Percentiles rank a stretch among this genome's conserved stretches.
Conservation (phyloP, 1,284 basidiomycete species). For the Pseudozyma hubeiensis region DNA sequence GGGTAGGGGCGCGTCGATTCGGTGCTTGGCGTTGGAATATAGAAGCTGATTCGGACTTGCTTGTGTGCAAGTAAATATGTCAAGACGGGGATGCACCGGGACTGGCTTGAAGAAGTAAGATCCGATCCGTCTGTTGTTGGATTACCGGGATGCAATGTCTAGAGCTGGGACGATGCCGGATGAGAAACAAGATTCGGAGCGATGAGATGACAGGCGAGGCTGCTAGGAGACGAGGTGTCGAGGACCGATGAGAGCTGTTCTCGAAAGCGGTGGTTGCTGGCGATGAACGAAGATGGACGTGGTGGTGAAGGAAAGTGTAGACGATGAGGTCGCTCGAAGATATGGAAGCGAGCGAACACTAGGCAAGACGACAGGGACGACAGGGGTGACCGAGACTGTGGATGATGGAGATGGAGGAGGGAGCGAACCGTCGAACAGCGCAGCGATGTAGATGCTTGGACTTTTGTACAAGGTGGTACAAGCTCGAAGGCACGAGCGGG, state of each 20-base stretch:
- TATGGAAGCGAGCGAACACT: conserved; percentile 3
- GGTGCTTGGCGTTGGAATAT: not conserved
- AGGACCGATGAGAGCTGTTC: not conserved
- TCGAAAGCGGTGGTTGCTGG: not conserved
- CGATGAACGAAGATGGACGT: conserved; percentile 9
- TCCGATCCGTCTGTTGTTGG: too few relatives aligned
- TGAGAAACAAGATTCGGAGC: too few relatives aligned
- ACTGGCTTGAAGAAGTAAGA: too few relatives aligned
- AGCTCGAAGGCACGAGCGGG: not conserved
- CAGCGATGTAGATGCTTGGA: conserved; percentile 9
- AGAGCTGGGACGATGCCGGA: too few relatives aligned
- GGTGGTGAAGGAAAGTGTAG: conserved; percentile 27
- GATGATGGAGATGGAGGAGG: conserved; percentile 9
- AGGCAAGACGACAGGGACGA: not conserved
- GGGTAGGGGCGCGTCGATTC: not conserved
- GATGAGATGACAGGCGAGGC: not conserved
- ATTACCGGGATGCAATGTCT: too few relatives aligned
- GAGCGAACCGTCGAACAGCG: not conserved
- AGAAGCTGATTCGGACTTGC: not conserved
- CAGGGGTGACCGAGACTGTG: conserved; percentile 1
- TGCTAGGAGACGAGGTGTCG: not conserved
- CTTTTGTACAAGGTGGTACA: conserved; percentile 29
- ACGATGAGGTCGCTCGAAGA: not conserved
- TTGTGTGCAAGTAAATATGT: too few relatives aligned
- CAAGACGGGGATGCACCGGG: too few relatives aligned